Evolutionary conservation across 352 stramenopile genomes (phyloP).

Genomic region (Globisporangium sylvaticum): DNA sequence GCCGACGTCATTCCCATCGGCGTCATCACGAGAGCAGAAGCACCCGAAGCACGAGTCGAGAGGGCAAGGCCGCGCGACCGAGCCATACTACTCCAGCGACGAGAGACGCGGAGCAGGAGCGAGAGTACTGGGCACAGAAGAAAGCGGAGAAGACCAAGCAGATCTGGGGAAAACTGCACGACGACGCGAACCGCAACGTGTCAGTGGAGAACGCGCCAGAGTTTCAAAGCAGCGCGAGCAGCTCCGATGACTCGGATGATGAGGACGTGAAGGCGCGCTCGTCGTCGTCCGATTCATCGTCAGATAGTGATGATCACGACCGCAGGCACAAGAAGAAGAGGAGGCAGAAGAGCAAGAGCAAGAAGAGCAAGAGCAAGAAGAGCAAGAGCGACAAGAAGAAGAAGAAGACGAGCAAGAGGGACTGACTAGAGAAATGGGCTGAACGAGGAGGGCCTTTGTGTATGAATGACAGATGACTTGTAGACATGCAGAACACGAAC

Average conservation of each 20-base stretch:
- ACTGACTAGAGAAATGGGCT: slow-evolving; percentile 10
- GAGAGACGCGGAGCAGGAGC: slow-evolving; percentile 23
- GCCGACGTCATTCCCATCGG: neutral
- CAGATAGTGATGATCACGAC: neutral
- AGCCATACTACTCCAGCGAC: neutral
- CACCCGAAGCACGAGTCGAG: neutral
- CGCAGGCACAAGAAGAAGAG: slow-evolving; percentile 21
- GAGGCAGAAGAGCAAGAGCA: neutral
- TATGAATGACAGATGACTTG: neutral
- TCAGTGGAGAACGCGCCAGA: slow-evolving; percentile 46
- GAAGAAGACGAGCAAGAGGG: neutral
- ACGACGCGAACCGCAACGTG: slow-evolving; percentile 24
- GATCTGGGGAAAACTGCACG: slow-evolving; percentile 47
- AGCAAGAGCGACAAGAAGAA: slow-evolving; percentile 21
- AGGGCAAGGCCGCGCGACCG: neutral
- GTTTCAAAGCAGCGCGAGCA: slow-evolving; percentile 24
- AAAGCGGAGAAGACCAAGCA: slow-evolving; percentile 52
- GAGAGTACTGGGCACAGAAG: slow-evolving; percentile 51
- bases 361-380: slow-evolving; percentile 19
- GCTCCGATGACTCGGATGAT: slow-evolving; percentile 38
- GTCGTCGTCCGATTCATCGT: slow-evolving; percentile 3
- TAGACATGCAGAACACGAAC: slow-evolving; percentile 11
- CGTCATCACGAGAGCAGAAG: neutral
- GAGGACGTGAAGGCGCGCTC: slow-evolving; percentile 28
- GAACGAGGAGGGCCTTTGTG: slow-evolving; percentile 2